Evolutionary conservation across 2,329 filamentous ascomycete genomes (phyloP).

Genomic region (Apiospora phragmitis): DNA sequence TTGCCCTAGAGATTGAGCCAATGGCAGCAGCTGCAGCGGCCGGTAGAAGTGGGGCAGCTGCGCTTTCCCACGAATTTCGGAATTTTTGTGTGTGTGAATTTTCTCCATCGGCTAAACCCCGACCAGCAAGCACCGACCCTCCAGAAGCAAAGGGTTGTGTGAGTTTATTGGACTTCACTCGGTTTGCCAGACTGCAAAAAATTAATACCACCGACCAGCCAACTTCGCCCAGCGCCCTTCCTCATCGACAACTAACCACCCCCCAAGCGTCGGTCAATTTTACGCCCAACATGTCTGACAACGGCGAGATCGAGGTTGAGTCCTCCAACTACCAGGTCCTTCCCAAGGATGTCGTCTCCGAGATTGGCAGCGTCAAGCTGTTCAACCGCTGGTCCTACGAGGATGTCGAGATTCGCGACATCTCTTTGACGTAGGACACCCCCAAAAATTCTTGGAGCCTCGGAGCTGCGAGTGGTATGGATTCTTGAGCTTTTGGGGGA

Average conservation of each 20-base stretch:
- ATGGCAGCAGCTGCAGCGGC: neutral
- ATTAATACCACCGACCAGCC: slow-evolving; percentile 7
- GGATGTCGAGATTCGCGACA: slow-evolving; percentile 99
- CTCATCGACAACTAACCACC: slow-evolving; percentile 7
- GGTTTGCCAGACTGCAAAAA: slow-evolving; percentile 7
- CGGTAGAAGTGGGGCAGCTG: neutral
- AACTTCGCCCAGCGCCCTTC: slow-evolving; percentile 11
- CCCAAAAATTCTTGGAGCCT: slow-evolving; percentile 24
- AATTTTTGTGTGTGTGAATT: slow-evolving; percentile 9
- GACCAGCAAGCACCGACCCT: slow-evolving; percentile 6
- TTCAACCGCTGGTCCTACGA: slow-evolving; percentile 82
- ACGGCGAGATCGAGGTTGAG: slow-evolving; percentile 78
- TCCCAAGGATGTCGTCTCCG: slow-evolving; percentile 74
- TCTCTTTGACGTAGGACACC: slow-evolving; percentile 91
- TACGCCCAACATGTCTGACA: slow-evolving; percentile 70
- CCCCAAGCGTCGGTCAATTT: slow-evolving; percentile 7
- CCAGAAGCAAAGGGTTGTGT: slow-evolving; percentile 9
- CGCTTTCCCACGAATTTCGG: slow-evolving; percentile 4
- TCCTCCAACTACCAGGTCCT: slow-evolving; percentile 64
- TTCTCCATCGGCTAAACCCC: slow-evolving; percentile 8
- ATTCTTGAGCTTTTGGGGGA: neutral
- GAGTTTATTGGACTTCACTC: slow-evolving; percentile 8
- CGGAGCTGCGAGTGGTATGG: neutral
- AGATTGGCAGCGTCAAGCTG: slow-evolving; percentile 79
- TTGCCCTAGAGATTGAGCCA: slow-evolving; percentile 4